These are phyloP conservation scores for Rhazya stricta DNA, from an alignment of 257 asterid species.

Conservation along the genomic window DNA sequence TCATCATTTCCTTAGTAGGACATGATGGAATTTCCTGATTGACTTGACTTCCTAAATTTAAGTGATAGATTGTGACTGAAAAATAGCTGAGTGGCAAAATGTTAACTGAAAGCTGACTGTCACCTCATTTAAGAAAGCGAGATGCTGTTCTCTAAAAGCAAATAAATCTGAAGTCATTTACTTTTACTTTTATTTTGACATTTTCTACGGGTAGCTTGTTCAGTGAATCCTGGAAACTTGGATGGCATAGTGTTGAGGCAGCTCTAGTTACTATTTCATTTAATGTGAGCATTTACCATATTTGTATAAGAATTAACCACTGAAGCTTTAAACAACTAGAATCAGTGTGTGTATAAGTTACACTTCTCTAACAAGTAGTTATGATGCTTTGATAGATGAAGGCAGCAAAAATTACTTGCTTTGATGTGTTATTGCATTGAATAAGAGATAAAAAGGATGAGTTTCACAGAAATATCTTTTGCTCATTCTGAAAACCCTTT, in stretches of 20 bases:
- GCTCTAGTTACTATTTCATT: background rate
- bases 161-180: background rate
- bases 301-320: background rate
- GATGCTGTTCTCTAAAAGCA: background rate
- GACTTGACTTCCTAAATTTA: background rate
- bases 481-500: too few relatives aligned
- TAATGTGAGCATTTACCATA: background rate
- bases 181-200: background rate
- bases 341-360: too few relatives aligned
- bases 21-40: background rate
- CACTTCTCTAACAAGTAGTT: too few relatives aligned
- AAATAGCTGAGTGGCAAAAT: background rate
- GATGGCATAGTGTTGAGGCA: background rate
- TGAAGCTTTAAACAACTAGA: too few relatives aligned
- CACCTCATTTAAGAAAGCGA: too few relatives aligned
- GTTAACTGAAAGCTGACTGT: background rate
- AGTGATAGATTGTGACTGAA: background rate
- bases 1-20: background rate
- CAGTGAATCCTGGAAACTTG: background rate
- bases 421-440: background rate
- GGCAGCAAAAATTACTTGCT: background rate
- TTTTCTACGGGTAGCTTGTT: background rate
- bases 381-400: too few relatives aligned
- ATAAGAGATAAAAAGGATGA: background rate
- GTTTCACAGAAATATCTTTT: background rate